Evolutionary conservation across 2,329 filamentous ascomycete species (phyloP).

Genomic region (Fusarium agapanthi): DNA sequence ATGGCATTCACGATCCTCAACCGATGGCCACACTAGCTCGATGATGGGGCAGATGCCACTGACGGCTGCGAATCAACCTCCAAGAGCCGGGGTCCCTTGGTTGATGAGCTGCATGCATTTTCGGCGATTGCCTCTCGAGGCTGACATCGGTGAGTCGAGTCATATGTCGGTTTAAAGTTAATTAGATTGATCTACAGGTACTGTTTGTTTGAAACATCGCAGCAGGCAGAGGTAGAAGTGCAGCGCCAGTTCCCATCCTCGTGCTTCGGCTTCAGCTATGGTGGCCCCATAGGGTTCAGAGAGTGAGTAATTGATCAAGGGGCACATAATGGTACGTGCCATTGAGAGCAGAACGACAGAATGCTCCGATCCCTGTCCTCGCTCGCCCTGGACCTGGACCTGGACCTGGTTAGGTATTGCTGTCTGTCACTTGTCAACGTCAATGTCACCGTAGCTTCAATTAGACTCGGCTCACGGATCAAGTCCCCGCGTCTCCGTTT

Average conservation of each 20-base stretch:
- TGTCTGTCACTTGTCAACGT: constrained; percentile 5
- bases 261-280: not conserved
- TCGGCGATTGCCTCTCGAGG: constrained; percentile 14
- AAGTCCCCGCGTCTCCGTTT: constrained; percentile 19
- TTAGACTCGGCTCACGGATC: constrained; percentile 19
- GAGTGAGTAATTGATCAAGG: not conserved
- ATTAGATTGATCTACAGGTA: not conserved
- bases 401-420: not conserved
- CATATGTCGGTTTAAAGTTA: not conserved
- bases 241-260: not conserved
- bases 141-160: not conserved
- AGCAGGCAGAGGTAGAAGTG: not conserved
- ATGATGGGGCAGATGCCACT: not conserved
- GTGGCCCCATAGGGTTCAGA: too few relatives aligned
- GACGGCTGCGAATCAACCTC: not conserved
- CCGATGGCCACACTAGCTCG: not conserved
- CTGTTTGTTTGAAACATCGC: constrained; percentile 3
- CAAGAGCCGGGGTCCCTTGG: constrained; percentile 6
- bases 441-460: constrained; percentile 1
- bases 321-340: constrained; percentile 18
- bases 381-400: not conserved
- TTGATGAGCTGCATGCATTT: constrained; percentile 11
- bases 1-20: not conserved
- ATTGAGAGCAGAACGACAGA: not conserved
- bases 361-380: constrained; percentile 7